phyloP scores from a whole-genome alignment of 345 rosid species.

The thale cress (Arabidopsis thaliana) region TAIR10.1 NC_003070.9:19931001-19931500 shows the following conservation, averaged over 20 bases:
- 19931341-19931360: background rate
- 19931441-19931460: conserved; percentile 8
- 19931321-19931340: background rate
- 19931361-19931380: background rate
- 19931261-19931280: background rate
- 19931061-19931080: background rate
- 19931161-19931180: conserved; percentile 5
- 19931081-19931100: background rate
- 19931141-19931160: conserved; percentile 22
- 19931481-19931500: conserved; percentile 11
- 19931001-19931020: conserved; percentile 47
- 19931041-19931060: conserved; percentile 50
- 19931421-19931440: conserved; percentile 21
- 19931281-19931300: conserved; percentile 18
- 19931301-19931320: conserved; percentile 27
- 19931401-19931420: conserved; percentile 16
- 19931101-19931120: conserved; percentile 4
- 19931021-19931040: conserved; percentile 53
- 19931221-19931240: conserved; percentile 8
- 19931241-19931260: conserved; percentile 20
- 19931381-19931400: conserved; percentile 3
- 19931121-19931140: background rate
- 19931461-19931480: background rate
- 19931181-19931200: conserved; percentile 25
- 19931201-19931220: conserved; percentile 1